These are phyloP conservation scores for Chlorociboria aeruginascens DNA, from an alignment of 495 filamentous ascomycete genomes.

Conservation along the genomic window DNA sequence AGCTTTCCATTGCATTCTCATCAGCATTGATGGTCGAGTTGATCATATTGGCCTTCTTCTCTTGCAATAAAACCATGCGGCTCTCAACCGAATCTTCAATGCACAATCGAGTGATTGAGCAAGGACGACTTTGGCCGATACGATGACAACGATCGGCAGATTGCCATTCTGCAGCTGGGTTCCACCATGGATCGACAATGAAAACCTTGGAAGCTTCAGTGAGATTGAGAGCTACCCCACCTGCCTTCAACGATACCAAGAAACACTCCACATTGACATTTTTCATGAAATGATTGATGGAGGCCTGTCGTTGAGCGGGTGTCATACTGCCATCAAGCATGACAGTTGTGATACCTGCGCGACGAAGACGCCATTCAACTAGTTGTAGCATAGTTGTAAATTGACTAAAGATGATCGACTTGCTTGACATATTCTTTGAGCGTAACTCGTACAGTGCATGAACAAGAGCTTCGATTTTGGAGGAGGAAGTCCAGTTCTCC, in stretches of 20 bases:
- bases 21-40: conserved; percentile 91
- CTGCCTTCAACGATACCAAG: conserved; percentile 87
- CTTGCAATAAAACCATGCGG: conserved; percentile 85
- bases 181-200: conserved; percentile 98
- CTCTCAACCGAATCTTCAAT: conserved; percentile 95
- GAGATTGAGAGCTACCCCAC: conserved; percentile 88
- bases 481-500: conserved; percentile 94
- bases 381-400: conserved; percentile 98
- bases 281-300: conserved; percentile 88
- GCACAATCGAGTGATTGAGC: conserved; percentile 84
- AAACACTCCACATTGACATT: conserved; percentile 89
- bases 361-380: conserved; percentile 89
- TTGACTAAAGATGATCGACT: conserved; percentile 94
- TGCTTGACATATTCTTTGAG: conserved; percentile 80
- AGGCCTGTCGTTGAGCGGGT: conserved; percentile 79
- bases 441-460: conserved; percentile 84
- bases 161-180: conserved; percentile 96
- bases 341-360: conserved; percentile 92
- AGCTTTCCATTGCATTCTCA: conserved; percentile 72
- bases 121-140: conserved; percentile 87
- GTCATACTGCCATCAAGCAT: conserved; percentile 97
- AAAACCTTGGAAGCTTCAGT: conserved; percentile 91
- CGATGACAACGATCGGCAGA: conserved; percentile 93
- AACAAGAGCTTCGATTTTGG: conserved; percentile 92
- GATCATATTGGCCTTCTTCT: conserved; percentile 96